Conservation (phyloP, 495 filamentous ascomycete species). For the Penicillium atrosanguineum region DNA sequence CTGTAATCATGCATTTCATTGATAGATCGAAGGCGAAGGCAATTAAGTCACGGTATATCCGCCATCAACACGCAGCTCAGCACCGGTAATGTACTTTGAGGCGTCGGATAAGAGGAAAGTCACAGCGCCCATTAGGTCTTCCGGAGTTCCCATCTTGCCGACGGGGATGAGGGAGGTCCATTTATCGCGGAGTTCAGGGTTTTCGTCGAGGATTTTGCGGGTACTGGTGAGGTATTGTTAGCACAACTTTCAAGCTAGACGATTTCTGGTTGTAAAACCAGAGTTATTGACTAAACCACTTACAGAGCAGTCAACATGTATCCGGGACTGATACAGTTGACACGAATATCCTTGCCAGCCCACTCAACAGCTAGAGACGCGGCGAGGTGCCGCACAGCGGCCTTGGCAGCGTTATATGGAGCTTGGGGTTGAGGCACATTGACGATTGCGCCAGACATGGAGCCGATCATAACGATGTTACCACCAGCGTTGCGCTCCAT, state of each 20-base stretch:
- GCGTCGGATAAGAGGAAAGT: conserved; percentile 88
- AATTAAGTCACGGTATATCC: conserved; percentile 82
- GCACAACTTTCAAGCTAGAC: conserved; percentile 3
- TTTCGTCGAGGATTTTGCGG: conserved; percentile 90
- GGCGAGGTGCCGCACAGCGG: conserved; percentile 80
- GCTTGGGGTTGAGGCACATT: conserved; percentile 94
- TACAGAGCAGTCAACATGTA: conserved; percentile 92
- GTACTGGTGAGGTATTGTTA: conserved; percentile 55
- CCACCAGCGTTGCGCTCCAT: conserved; percentile 77
- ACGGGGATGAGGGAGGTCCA: conserved; percentile 91
- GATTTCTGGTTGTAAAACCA: neutral
- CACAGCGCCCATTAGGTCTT: conserved; percentile 91
- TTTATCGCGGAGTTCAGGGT: conserved; percentile 77
- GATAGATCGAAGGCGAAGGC: neutral
- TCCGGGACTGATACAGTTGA: conserved; percentile 88
- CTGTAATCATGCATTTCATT: too few relatives aligned
- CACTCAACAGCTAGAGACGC: conserved; percentile 84
- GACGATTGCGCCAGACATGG: conserved; percentile 90
- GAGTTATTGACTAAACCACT: conserved; percentile 7
- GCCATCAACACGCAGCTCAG: conserved; percentile 86
- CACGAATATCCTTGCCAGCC: conserved; percentile 78
- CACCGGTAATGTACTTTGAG: conserved; percentile 80
- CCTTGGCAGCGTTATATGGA: conserved; percentile 88
- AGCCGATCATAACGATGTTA: conserved; percentile 91
- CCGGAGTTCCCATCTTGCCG: conserved; percentile 88